Conservation (phyloP, 164 flowering plant genomes). For the Santalum album region DNA sequence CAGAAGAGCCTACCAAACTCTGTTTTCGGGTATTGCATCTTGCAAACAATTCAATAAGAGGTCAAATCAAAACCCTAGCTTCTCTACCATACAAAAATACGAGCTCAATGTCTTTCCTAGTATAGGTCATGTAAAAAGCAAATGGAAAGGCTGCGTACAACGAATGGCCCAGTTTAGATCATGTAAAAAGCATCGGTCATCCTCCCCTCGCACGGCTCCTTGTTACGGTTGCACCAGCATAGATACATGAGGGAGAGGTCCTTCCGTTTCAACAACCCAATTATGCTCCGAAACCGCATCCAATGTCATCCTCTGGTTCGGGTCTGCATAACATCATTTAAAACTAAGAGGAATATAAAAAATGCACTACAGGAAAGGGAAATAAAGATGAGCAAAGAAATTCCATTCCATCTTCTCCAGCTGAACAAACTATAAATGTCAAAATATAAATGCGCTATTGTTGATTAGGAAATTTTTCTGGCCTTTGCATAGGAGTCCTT, state of each 20-base stretch:
- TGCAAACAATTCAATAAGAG: too few relatives aligned
- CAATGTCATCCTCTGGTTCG: conserved; percentile 51
- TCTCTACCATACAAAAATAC: too few relatives aligned
- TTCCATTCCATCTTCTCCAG: too few relatives aligned
- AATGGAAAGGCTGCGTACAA: too few relatives aligned
- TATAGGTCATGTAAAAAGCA: conserved; percentile 1
- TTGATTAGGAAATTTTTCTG: conserved; percentile 4
- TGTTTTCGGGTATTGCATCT: too few relatives aligned
- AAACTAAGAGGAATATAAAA: not conserved
- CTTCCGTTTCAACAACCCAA: conserved; percentile 72
- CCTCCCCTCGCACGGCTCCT: conserved; percentile 12
- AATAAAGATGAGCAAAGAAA: not conserved
- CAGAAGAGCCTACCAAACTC: too few relatives aligned
- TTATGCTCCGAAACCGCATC: conserved; percentile 49
- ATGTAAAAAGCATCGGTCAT: conserved; percentile 1
- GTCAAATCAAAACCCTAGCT: too few relatives aligned
- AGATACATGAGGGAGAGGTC: conserved; percentile 56
- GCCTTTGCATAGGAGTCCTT: conserved; percentile 92
- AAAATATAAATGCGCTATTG: too few relatives aligned
- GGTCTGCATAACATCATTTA: conserved; percentile 38
- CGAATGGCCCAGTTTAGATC: too few relatives aligned
- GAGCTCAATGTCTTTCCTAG: too few relatives aligned
- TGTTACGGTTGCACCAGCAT: conserved; percentile 69
- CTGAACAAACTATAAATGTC: too few relatives aligned
- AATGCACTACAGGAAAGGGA: too few relatives aligned